These are phyloP conservation scores for Setaria italica DNA, from an alignment of 202 grass and related monocot genomes.

Conservation along the genomic window DNA sequence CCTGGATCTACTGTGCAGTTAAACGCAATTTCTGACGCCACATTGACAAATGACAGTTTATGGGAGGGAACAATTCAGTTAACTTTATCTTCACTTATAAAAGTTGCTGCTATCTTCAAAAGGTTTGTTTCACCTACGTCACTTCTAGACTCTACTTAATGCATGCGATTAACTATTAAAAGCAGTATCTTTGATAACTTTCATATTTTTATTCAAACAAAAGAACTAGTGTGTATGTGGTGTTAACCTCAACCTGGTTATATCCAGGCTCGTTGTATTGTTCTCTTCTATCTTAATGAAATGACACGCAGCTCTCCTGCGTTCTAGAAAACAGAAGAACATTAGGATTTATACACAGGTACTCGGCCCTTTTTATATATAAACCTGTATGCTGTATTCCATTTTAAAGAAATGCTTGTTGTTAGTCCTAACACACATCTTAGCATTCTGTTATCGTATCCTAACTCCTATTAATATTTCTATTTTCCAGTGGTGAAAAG, in stretches of 20 bases:
- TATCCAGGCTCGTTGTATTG: too few species aligned
- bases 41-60: background rate
- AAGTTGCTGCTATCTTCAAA: slow-evolving; percentile 28
- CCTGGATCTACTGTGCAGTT: slow-evolving; percentile 17
- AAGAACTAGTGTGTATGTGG: too few species aligned
- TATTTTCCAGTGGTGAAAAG: slow-evolving; percentile 11
- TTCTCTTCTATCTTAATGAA: too few species aligned
- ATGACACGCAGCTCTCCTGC: too few species aligned
- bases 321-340: background rate
- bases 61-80: slow-evolving; percentile 17
- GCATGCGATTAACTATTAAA: slow-evolving; percentile 23
- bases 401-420: slow-evolving; percentile 2
- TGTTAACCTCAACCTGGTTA: too few species aligned
- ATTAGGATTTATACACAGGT: background rate
- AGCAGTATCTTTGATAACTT: slow-evolving; percentile 25
- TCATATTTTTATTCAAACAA: slow-evolving; percentile 13
- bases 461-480: background rate
- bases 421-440: background rate
- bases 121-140: slow-evolving; percentile 11
- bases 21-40: slow-evolving; percentile 20
- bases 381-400: background rate
- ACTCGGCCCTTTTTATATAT: background rate
- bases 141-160: background rate
- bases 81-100: slow-evolving; percentile 1
- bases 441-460: slow-evolving; percentile 12